phyloP scores from a whole-genome alignment of 1,284 basidiomycete genomes.

The Athelia sp. region DNA sequence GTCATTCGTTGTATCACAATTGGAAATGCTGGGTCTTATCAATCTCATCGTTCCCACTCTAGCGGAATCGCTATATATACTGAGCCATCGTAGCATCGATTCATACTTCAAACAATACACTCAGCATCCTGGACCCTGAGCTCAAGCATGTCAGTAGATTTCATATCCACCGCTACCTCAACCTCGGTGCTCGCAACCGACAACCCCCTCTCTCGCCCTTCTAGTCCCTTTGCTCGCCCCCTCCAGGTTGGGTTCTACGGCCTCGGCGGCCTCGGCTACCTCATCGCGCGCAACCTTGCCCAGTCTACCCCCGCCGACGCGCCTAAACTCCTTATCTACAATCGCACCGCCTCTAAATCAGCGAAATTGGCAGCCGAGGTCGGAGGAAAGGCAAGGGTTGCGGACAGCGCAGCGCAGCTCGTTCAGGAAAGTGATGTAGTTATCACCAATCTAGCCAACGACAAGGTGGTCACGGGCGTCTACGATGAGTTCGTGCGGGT shows the following conservation, averaged over 20 bases:
- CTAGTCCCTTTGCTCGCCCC: not conserved
- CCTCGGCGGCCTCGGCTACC: not conserved
- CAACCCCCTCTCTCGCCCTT: not conserved
- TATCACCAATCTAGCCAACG: conserved; percentile 72
- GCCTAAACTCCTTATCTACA: conserved; percentile 60
- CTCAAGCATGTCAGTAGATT: no score
- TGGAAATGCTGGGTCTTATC: no score
- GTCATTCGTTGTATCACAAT: no score
- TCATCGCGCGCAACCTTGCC: conserved; percentile 79
- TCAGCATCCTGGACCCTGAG: no score
- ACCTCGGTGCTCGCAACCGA: no score
- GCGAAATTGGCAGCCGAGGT: conserved; percentile 52
- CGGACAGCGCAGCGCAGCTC: conserved; percentile 50
- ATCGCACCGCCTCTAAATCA: conserved; percentile 57
- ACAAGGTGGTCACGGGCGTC: conserved; percentile 67
- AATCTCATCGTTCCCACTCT: no score
- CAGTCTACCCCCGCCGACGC: conserved; percentile 28
- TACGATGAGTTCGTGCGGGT: conserved; percentile 62
- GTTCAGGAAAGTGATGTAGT: conserved; percentile 73
- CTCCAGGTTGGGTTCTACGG: not conserved
- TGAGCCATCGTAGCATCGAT: no score
- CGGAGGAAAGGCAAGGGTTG: conserved; percentile 41
- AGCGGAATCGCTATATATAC: no score
- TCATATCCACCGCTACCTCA: no score
- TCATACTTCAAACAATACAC: no score